Conservation (phyloP, 139 green algal genomes). For the Gonium pectorale region DNA sequence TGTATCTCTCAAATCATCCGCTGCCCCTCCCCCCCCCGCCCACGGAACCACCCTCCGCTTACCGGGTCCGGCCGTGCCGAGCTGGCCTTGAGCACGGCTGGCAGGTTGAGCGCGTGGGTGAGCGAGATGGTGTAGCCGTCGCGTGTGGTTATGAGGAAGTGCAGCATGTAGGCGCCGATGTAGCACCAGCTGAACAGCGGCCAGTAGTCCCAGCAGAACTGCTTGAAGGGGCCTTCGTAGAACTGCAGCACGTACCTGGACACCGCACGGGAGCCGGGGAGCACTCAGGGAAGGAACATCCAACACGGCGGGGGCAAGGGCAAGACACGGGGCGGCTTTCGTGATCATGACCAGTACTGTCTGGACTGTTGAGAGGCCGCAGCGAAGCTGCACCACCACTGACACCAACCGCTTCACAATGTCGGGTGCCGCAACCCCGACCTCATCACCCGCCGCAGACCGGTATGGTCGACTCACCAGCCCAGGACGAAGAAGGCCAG, state of each 20-base stretch:
- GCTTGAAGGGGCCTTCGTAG: conserved; percentile 27
- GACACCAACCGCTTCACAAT: too few species aligned
- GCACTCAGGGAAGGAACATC: too few species aligned
- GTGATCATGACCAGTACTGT: too few species aligned
- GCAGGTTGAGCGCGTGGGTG: conserved; percentile 50
- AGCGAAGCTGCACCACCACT: too few species aligned
- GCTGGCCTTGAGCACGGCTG: conserved; percentile 32
- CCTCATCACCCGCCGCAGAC: too few species aligned
- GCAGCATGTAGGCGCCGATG: conserved; percentile 19
- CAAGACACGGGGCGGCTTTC: too few species aligned
- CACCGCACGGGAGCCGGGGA: too few species aligned
- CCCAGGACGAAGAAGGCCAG: conserved; percentile 44
- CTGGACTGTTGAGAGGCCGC: too few species aligned
- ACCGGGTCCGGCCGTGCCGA: conserved; percentile 40
- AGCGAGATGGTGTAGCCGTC: conserved; percentile 46
- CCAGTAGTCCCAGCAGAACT: conserved; percentile 44
- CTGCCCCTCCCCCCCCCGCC: too few species aligned
- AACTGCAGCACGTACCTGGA: conserved; percentile 48
- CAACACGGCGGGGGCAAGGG: too few species aligned
- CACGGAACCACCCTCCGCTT: too few species aligned
- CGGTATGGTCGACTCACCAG: conserved; percentile 45
- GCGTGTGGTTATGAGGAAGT: conserved; percentile 54
- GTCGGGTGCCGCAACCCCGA: neutral
- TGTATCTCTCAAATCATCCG: too few species aligned
- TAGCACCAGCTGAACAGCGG: conserved; percentile 26